Conservation (phyloP, 2,329 filamentous ascomycete genomes). For the Pseudonectria foliicola region DNA sequence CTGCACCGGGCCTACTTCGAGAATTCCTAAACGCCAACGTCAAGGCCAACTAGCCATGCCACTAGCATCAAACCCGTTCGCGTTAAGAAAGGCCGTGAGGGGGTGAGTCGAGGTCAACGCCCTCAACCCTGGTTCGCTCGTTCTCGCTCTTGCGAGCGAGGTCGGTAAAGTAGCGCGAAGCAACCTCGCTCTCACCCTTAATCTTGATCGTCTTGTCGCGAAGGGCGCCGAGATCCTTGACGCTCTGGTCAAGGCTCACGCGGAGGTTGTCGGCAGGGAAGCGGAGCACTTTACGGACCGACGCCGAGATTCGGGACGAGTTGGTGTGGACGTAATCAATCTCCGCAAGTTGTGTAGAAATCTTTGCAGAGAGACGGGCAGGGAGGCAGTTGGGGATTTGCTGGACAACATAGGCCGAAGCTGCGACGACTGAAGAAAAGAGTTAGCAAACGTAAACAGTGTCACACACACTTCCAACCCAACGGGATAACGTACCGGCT, state of each 20-base stretch:
- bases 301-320: constrained; percentile 71
- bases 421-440: constrained; percentile 54
- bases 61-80: constrained; percentile 6
- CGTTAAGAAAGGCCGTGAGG: constrained; percentile 31
- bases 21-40: constrained; percentile 8
- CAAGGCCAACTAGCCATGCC: constrained; percentile 3
- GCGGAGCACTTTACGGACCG: constrained; percentile 83
- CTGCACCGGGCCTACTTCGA: background rate
- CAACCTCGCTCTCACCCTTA: constrained; percentile 75
- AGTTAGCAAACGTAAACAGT: constrained; percentile 5
- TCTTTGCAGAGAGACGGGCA: constrained; percentile 75
- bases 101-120: constrained; percentile 48
- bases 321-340: constrained; percentile 94
- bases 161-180: constrained; percentile 83
- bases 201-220: constrained; percentile 79
- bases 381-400: constrained; percentile 88
- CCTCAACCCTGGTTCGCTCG: constrained; percentile 43
- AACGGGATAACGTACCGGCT: constrained; percentile 55
- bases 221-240: constrained; percentile 73
- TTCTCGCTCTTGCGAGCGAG: constrained; percentile 60
- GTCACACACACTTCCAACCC: background rate
- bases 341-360: constrained; percentile 68
- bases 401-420: constrained; percentile 71
- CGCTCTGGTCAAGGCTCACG: constrained; percentile 71
- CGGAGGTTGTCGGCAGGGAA: constrained; percentile 82